Percentiles rank a stretch among this genome's conserved stretches.
Conservation (phyloP, 2,329 filamentous ascomycete species). For the Leptosphaerulina australis region DNA sequence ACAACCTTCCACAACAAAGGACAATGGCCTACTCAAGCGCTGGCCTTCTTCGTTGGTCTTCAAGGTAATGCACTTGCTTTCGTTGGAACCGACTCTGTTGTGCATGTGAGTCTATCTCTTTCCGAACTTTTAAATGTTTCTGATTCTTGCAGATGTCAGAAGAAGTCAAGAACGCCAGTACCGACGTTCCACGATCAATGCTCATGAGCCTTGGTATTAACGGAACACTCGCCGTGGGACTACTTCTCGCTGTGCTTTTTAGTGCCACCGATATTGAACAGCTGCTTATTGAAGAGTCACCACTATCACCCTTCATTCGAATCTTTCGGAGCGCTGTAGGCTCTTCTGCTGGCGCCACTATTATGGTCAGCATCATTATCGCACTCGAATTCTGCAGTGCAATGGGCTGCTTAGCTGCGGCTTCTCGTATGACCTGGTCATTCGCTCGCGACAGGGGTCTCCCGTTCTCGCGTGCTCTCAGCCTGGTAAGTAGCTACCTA, state of each 20-base stretch:
- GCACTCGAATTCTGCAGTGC: conserved; percentile 51
- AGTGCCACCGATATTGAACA: conserved; percentile 42
- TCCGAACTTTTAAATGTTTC: neutral
- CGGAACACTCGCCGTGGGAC: conserved; percentile 49
- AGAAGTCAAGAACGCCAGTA: conserved; percentile 48
- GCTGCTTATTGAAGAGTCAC: conserved; percentile 26
- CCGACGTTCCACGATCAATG: conserved; percentile 51
- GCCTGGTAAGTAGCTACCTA: conserved; percentile 30
- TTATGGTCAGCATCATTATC: conserved; percentile 55
- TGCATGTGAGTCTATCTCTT: conserved; percentile 38
- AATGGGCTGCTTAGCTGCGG: conserved; percentile 50
- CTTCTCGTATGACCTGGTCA: conserved; percentile 52
- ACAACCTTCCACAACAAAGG: conserved; percentile 56
- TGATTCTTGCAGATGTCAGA: conserved; percentile 44
- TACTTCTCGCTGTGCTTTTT: conserved; percentile 52
- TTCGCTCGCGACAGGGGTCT: conserved; percentile 54
- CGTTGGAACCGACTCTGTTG: conserved; percentile 48
- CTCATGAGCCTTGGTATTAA: conserved; percentile 51
- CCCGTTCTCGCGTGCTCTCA: conserved; percentile 44
- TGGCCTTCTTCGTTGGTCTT: conserved; percentile 55
- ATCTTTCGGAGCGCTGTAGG: conserved; percentile 51
- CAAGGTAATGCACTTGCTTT: conserved; percentile 48
- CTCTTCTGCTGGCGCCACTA: conserved; percentile 51
- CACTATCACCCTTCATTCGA: conserved; percentile 56
- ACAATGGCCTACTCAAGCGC: conserved; percentile 51